These are phyloP conservation scores for Omphalotus guepiniiformis DNA, from an alignment of 768 basidiomycete genomes.

Conservation along the genomic window DNA sequence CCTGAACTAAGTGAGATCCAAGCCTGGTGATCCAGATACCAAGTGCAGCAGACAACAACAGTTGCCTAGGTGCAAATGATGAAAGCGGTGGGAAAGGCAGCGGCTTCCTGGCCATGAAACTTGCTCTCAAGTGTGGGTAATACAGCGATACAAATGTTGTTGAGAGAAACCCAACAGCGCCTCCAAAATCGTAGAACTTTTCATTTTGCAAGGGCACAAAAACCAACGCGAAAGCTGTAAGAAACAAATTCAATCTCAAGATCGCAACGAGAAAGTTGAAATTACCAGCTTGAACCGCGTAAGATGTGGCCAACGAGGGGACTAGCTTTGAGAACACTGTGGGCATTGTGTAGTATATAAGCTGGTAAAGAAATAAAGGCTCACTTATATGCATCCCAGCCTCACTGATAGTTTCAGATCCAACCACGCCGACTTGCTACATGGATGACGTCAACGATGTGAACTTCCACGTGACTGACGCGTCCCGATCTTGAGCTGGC, in stretches of 20 bases:
- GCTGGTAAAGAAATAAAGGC: too few relatives aligned
- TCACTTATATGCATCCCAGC: too few relatives aligned
- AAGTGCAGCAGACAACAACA: conserved; percentile 53
- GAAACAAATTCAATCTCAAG: not conserved
- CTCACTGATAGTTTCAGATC: too few relatives aligned
- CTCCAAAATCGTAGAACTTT: conserved; percentile 63
- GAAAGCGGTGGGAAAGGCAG: conserved; percentile 37
- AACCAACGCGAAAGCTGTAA: conserved; percentile 47
- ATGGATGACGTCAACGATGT: too few relatives aligned
- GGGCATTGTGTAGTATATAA: too few relatives aligned
- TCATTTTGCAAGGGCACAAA: conserved; percentile 67
- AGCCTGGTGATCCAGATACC: conserved; percentile 60
- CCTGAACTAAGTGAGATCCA: conserved; percentile 54
- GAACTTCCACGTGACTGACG: too few relatives aligned
- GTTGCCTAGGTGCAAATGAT: conserved; percentile 55
- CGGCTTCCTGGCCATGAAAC: conserved; percentile 36
- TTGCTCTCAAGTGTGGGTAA: conserved; percentile 51
- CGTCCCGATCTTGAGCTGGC: too few relatives aligned
- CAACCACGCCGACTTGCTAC: too few relatives aligned
- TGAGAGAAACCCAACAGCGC: conserved; percentile 61
- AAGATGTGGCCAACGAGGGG: conserved; percentile 45
- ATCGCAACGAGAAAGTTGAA: not conserved
- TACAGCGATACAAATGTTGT: conserved; percentile 59
- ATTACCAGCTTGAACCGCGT: conserved; percentile 46
- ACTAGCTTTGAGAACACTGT: conserved; percentile 50